Evolutionary conservation across 495 filamentous ascomycete species (phyloP).

Genomic region (Hypoxylon subgilvum): DNA sequence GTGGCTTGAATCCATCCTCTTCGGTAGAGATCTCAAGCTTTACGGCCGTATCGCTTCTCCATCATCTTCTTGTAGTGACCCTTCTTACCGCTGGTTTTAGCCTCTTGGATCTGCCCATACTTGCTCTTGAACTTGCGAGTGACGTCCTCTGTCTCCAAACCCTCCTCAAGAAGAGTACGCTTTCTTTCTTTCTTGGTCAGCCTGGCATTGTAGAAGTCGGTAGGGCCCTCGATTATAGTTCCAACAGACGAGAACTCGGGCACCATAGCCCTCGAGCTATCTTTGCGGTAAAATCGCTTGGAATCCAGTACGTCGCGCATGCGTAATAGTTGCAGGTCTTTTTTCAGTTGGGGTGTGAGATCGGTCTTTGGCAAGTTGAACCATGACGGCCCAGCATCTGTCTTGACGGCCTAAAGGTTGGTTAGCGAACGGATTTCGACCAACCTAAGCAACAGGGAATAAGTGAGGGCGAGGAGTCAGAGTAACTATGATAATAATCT

Average conservation of each 20-base stretch:
- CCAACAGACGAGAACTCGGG: slow-evolving; percentile 89
- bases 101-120: slow-evolving; percentile 40
- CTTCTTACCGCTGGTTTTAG: slow-evolving; percentile 42
- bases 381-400: slow-evolving; percentile 65
- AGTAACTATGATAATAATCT: slow-evolving; percentile 90
- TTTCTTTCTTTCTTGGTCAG: slow-evolving; percentile 87
- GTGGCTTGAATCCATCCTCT: neutral
- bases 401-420: slow-evolving; percentile 47
- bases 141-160: slow-evolving; percentile 65
- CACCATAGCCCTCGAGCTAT: slow-evolving; percentile 60
- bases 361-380: slow-evolving; percentile 84
- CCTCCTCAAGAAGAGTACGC: slow-evolving; percentile 87
- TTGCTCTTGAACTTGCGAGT: slow-evolving; percentile 44
- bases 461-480: slow-evolving; percentile 65
- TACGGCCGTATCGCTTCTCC: slow-evolving; percentile 41
- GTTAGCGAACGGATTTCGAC: slow-evolving; percentile 29
- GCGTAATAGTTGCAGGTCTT: slow-evolving; percentile 83
- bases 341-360: slow-evolving; percentile 80
- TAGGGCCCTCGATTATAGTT: slow-evolving; percentile 85
- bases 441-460: slow-evolving; percentile 11
- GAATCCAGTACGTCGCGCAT: slow-evolving; percentile 90
- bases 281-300: slow-evolving; percentile 91
- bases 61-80: slow-evolving; percentile 44
- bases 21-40: slow-evolving; percentile 10
- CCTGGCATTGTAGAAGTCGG: slow-evolving; percentile 80